Evolutionary conservation across 805 yeast genomes (phyloP), one percentile per base, ranked within the genome.

Genomic region (Priceomyces medius): DNA sequence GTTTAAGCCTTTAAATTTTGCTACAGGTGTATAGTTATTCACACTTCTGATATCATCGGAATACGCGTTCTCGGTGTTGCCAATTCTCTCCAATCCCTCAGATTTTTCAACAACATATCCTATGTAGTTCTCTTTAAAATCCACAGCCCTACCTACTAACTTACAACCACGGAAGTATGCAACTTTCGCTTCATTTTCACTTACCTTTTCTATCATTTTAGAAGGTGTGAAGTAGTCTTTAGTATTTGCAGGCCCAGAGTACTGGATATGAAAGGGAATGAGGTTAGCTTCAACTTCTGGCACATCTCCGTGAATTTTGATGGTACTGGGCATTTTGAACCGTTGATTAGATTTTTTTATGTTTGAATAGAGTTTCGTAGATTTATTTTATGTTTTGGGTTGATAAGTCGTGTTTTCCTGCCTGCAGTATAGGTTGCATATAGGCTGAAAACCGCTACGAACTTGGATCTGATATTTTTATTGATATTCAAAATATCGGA

Each of bases 151-250:
- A 1, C 70, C 71, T 6, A 63, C 51, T 16, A 66, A 47, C 44
- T 56, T 62, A 41, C 64, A 55, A 2, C 72, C 72, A 50, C 72
- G 50, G 39, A 64, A 66, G 48, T 58, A 64, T 4, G 66, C 62
- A 2, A 55, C 45, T 3, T 47, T 46, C 7, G 41, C 44, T 2
- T 40, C 43, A 17, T 45, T 38, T 17, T 45, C 51, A 7, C 41
- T 44, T 24, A 31, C 19, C 20, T 36, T 36, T 40, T 57, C 61
- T 6, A 18, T 32, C 7, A 47, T 41, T 27, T 63, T 64, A 13
- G 68, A 51, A 6, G 63, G 59, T 1, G 68, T 54, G 42, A 64
- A 66, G 41, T 49, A 63, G 5, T 58, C 63, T 10, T 45, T 37
- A 1, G 71, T 63, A 24, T 61, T 59, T 7, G 69, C 70, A 6